Percentiles rank a stretch among this genome's conserved stretches.
These are phyloP conservation scores for Tephrocybe rancida DNA, from an alignment of 768 basidiomycete species.

Conservation along the genomic window DNA sequence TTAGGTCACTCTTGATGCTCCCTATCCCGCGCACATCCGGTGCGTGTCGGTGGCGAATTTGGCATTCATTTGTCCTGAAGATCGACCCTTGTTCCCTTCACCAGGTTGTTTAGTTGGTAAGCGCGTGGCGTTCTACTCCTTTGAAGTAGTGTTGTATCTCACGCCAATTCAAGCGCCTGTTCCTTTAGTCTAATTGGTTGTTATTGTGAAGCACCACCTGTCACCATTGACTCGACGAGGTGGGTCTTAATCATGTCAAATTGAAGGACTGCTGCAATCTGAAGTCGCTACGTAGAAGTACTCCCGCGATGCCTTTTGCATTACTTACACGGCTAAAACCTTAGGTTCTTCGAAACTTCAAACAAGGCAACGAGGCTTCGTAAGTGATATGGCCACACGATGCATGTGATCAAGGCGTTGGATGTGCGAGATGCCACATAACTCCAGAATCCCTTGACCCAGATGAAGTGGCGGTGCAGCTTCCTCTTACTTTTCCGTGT, in stretches of 20 bases:
- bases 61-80: neutral
- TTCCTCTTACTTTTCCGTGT: slow-evolving; percentile 6
- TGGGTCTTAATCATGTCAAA: too few species aligned
- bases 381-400: neutral
- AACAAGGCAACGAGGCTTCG: neutral
- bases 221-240: too few species aligned
- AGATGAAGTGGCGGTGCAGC: slow-evolving; percentile 9
- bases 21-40: neutral
- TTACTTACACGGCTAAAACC: too few species aligned
- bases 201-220: too few species aligned
- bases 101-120: neutral
- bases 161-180: too few species aligned
- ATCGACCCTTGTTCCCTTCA: neutral
- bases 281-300: too few species aligned
- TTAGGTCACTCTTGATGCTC: neutral
- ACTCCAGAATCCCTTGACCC: neutral
- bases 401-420: slow-evolving; percentile 4
- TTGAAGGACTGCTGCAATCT: too few species aligned
- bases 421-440: neutral
- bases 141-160: too few species aligned
- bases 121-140: neutral
- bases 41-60: neutral
- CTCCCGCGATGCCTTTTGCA: too few species aligned
- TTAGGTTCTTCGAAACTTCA: neutral
- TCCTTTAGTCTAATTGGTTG: too few species aligned